These are phyloP conservation scores for Chamaecrista fasciculata DNA, from an alignment of 306 rosid genomes.

Conservation along the genomic window DNA sequence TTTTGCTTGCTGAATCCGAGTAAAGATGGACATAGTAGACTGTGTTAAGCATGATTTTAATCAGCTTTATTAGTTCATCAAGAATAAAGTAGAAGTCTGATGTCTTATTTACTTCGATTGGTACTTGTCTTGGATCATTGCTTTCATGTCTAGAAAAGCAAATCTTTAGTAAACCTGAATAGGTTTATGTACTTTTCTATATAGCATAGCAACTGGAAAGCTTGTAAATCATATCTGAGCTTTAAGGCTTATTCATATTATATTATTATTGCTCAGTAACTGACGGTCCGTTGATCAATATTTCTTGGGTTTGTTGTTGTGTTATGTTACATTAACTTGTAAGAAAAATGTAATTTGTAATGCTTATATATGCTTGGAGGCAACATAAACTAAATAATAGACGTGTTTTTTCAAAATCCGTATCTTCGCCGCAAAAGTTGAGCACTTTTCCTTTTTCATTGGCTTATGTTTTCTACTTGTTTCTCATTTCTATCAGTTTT, in stretches of 20 bases:
- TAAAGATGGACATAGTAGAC: conserved; percentile 29
- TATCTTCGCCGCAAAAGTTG: too few species aligned
- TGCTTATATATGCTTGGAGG: not conserved
- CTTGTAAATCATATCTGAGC: not conserved
- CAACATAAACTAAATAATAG: too few species aligned
- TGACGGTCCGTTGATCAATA: not conserved
- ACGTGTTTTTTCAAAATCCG: too few species aligned
- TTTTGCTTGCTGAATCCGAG: conserved; percentile 59
- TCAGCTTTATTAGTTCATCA: conserved; percentile 14
- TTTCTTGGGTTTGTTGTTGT: not conserved
- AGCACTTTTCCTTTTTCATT: too few species aligned
- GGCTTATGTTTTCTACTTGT: too few species aligned
- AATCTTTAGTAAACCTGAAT: not conserved
- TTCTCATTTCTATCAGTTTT: too few species aligned
- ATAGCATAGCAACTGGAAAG: not conserved
- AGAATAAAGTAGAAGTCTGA: conserved; percentile 1
- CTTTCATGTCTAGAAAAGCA: not conserved
- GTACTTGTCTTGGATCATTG: conserved; percentile 1
- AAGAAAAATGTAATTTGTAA: not conserved
- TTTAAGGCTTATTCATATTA: not conserved
- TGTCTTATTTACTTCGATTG: conserved; percentile 25
- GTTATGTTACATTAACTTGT: not conserved
- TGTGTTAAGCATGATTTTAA: conserved; percentile 13
- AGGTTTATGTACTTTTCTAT: not conserved
- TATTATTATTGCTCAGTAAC: not conserved